Evolutionary conservation across 139 green algal genomes (phyloP).

Genomic region (Nannochloris sp.): DNA sequence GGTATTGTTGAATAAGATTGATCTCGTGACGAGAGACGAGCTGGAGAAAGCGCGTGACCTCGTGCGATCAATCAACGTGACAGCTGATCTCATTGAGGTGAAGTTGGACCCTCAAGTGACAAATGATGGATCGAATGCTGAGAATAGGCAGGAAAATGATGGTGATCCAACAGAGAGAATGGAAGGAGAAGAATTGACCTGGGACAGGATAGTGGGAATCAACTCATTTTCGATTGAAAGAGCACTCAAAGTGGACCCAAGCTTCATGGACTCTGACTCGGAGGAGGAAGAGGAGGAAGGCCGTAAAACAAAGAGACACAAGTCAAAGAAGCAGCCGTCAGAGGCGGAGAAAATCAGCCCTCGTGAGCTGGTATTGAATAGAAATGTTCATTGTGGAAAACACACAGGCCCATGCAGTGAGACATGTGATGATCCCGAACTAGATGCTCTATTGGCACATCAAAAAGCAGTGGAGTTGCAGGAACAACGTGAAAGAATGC

Average conservation of each 20-base stretch:
- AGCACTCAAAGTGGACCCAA: conserved; percentile 55
- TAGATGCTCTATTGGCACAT: conserved; percentile 4
- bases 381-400: not conserved
- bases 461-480: conserved; percentile 8
- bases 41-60: conserved; percentile 36
- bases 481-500: conserved; percentile 21
- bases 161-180: not conserved
- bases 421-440: conserved; percentile 4
- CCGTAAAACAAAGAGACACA: not conserved
- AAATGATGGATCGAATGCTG: not conserved
- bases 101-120: conserved; percentile 38
- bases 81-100: conserved; percentile 54
- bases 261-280: conserved; percentile 59
- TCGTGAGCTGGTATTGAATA: not conserved
- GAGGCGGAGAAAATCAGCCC: not conserved
- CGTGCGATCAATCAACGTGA: conserved; percentile 61
- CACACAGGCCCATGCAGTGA: not conserved
- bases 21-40: conserved; percentile 42
- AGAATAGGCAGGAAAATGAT: not conserved
- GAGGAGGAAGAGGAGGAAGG: conserved; percentile 25
- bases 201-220: conserved; percentile 40
- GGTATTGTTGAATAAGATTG: conserved; percentile 83
- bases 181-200: not conserved
- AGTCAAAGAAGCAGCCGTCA: not conserved
- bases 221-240: conserved; percentile 72